These are phyloP conservation scores for Solanum hybrid DNA, from an alignment of 305 asterid species.

Conservation along the genomic window DNA sequence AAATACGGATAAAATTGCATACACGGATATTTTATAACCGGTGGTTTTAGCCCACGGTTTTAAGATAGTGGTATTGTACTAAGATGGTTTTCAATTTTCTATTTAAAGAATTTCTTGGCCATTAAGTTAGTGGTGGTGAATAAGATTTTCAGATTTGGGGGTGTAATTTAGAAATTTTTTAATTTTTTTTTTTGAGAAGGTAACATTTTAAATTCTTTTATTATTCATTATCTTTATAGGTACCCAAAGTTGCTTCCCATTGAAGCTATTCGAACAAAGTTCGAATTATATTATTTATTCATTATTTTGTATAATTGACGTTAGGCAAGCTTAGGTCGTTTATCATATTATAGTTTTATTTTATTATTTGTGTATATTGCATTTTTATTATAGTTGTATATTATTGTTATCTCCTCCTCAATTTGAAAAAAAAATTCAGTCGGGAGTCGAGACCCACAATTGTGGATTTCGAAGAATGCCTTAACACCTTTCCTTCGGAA, in stretches of 20 bases:
- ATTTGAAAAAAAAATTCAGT: too few relatives aligned
- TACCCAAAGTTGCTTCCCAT: not conserved
- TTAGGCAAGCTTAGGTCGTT: not conserved
- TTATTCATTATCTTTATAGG: not conserved
- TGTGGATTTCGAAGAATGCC: not conserved
- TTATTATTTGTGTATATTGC: not conserved
- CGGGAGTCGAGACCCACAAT: not conserved
- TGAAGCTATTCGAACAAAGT: not conserved
- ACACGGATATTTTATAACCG: not conserved
- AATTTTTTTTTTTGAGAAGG: not conserved
- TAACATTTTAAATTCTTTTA: not conserved
- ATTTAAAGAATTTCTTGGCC: not conserved
- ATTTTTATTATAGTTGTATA: not conserved
- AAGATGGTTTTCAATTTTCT: not conserved
- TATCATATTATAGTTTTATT: not conserved
- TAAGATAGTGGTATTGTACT: not conserved
- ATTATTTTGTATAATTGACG: not conserved
- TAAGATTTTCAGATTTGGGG: not conserved
- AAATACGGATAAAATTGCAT: not conserved
- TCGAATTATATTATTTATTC: not conserved
- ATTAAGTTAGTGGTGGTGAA: not conserved
- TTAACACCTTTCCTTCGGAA: not conserved
- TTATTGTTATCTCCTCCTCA: not conserved
- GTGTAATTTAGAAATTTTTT: not conserved
- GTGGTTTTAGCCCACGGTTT: not conserved